Evolutionary conservation across 768 basidiomycete genomes (phyloP).

Genomic region (Lanmaoa pseudosensibilis): DNA sequence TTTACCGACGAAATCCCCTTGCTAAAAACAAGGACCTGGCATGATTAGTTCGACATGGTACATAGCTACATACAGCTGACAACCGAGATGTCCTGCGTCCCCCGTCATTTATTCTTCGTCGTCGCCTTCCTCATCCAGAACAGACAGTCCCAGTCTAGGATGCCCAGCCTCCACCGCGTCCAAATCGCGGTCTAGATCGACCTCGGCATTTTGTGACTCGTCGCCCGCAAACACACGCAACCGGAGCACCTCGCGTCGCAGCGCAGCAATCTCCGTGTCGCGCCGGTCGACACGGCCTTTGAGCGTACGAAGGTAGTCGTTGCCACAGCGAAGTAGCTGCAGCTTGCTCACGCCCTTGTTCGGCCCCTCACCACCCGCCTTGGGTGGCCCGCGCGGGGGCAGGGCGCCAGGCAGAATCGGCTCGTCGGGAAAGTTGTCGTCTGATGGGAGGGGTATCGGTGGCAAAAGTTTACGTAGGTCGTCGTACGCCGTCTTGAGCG

Average conservation of each 20-base stretch:
- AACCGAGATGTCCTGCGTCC: background rate
- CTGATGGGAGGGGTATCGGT: constrained; percentile 80
- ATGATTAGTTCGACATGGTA: constrained; percentile 11
- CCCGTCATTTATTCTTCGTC: constrained; percentile 28
- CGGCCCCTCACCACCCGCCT: constrained; percentile 84
- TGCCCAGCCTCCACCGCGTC: constrained; percentile 28
- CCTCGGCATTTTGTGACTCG: constrained; percentile 18
- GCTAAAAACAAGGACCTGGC: background rate
- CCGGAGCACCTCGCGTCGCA: constrained; percentile 66
- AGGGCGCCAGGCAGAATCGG: constrained; percentile 83
- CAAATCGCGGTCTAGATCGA: constrained; percentile 33
- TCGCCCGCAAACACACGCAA: constrained; percentile 44
- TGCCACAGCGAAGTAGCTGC: constrained; percentile 86
- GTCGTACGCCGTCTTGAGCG: constrained; percentile 91
- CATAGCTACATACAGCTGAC: constrained; percentile 4
- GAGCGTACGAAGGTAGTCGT: constrained; percentile 80
- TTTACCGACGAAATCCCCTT: background rate
- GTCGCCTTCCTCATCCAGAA: constrained; percentile 36
- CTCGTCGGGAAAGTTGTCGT: constrained; percentile 68
- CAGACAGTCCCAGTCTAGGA: constrained; percentile 20
- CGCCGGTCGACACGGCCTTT: constrained; percentile 76
- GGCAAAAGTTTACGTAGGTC: constrained; percentile 82
- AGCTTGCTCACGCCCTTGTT: constrained; percentile 95
- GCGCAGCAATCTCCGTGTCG: constrained; percentile 69
- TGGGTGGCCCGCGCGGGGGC: constrained; percentile 86